phyloP scores from a whole-genome alignment of 192 early-diverging fungal species.

The Linnemannia schmuckeri region DNA sequence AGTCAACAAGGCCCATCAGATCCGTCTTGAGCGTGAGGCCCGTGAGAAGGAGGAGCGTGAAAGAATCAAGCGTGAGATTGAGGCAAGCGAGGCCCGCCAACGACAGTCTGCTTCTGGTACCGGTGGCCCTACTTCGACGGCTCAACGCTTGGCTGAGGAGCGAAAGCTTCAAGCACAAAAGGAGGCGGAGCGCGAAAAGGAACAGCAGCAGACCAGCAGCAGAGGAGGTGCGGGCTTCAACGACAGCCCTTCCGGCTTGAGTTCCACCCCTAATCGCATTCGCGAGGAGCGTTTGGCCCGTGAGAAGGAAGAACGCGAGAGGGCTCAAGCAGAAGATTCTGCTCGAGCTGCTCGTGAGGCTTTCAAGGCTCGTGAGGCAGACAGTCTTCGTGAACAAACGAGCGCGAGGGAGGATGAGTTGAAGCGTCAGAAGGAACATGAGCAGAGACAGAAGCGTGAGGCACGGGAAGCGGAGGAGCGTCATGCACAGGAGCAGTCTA shows the following conservation, averaged over 20 bases:
- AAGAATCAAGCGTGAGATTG: conserved; percentile 37
- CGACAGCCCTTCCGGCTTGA: background rate
- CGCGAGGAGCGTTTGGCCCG: conserved; percentile 60
- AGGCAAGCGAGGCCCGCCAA: conserved; percentile 37
- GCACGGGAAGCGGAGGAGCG: conserved; percentile 15
- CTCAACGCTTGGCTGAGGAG: conserved; percentile 47
- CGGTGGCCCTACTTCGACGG: conserved; percentile 11
- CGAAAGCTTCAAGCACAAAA: conserved; percentile 48
- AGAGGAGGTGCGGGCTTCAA: conserved; percentile 41
- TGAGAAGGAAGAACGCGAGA: conserved; percentile 58
- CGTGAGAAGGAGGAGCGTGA: conserved; percentile 58
- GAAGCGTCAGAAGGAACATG: conserved; percentile 18
- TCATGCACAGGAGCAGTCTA: background rate
- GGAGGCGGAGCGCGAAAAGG: conserved; percentile 36
- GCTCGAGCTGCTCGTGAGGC: conserved; percentile 42
- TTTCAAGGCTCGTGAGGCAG: conserved; percentile 19
- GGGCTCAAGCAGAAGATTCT: conserved; percentile 33
- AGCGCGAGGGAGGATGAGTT: conserved; percentile 24
- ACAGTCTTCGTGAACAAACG: conserved; percentile 26
- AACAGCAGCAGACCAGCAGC: conserved; percentile 39
- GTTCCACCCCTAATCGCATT: conserved; percentile 29
- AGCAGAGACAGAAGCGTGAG: conserved; percentile 30
- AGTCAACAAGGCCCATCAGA: conserved; percentile 56
- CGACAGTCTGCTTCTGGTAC: background rate
- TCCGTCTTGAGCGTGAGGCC: conserved; percentile 47